These are phyloP conservation scores for Primulina huaijiensis DNA, from an alignment of 257 asterid genomes.

Conservation along the genomic window DNA sequence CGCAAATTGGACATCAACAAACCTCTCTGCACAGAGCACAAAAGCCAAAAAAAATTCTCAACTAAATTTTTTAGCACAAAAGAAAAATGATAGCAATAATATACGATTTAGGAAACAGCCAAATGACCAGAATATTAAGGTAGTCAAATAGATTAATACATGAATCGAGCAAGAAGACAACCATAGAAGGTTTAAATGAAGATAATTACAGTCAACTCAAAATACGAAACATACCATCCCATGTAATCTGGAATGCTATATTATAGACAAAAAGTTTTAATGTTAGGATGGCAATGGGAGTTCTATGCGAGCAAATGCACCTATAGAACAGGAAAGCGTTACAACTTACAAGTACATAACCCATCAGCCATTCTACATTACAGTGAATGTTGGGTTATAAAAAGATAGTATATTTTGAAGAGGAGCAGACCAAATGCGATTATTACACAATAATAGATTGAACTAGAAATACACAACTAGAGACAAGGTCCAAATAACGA, in stretches of 20 bases:
- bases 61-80: constrained; percentile 1
- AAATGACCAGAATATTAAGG: not conserved
- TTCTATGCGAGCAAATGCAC: not conserved
- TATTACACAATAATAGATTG: not conserved
- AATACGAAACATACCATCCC: not conserved
- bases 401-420: not conserved
- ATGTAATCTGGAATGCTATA: not conserved
- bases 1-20: constrained; percentile 32
- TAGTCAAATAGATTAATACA: not conserved
- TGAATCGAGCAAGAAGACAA: not conserved
- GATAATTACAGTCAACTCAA: not conserved
- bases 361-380: not conserved
- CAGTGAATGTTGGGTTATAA: not conserved
- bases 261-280: not conserved
- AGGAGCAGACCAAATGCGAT: not conserved
- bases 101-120: not conserved
- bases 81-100: constrained; percentile 1
- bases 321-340: not conserved
- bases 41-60: constrained; percentile 22
- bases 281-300: not conserved
- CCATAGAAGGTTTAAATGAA: not conserved
- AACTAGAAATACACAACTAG: not conserved
- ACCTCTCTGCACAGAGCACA: constrained; percentile 61
- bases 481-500: not conserved
- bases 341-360: not conserved